Evolutionary conservation across 2,329 filamentous ascomycete genomes (phyloP), one percentile per base, ranked within the genome.

Genomic region (Clarireedia homoeocarpa): DNA sequence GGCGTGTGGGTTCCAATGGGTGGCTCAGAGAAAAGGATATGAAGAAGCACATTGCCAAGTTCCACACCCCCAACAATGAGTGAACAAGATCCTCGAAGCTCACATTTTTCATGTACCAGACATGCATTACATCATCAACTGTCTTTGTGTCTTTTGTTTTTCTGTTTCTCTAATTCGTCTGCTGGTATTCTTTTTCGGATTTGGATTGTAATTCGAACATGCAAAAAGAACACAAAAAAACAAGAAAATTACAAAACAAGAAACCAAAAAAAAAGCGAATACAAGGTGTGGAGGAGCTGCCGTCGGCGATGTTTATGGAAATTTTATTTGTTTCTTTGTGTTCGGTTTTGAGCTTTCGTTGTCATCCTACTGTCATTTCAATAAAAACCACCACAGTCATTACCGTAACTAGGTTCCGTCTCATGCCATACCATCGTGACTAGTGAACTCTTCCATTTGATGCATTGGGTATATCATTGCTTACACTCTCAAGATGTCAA

Each of bases 1-100:
- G 60, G 45, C 58, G 60, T 10, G 27, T 61, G 17, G 62, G 59
- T 1, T 54, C 39, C 12, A 62, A 62, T 4, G 62, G 60, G 3
- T 63, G 59, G 59, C 40, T 53, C 17, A 50, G 59, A n/a, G n/a
- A 54, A 38, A 30, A 10, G 6, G 62, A 60, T 23, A 59, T 59
- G 59, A 23, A 53, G 17, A 63, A 60, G 56, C 62, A 63, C 34
- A 52, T 60, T 7, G 7, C 44, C 24, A 47, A 30, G 44, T 24
- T 48, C 2, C 34, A 48, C 7, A 12, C 2, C 39, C 1, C 15
- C n/a, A n/a, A 3, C 39, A 15, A 42, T 14, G n/a, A 20, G 17
- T 42, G 15, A 20, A 42, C 5, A 20, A 12, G 2, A 4, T 34
- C 30, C 9, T 9, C 9, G 3, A 34, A 34, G 30, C 10, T 34